A percentile compares a stretch with the other conserved stretches of the same genome.
phyloP scores from a whole-genome alignment of 495 filamentous ascomycete species.

The Penicillium nucicola region DNA sequence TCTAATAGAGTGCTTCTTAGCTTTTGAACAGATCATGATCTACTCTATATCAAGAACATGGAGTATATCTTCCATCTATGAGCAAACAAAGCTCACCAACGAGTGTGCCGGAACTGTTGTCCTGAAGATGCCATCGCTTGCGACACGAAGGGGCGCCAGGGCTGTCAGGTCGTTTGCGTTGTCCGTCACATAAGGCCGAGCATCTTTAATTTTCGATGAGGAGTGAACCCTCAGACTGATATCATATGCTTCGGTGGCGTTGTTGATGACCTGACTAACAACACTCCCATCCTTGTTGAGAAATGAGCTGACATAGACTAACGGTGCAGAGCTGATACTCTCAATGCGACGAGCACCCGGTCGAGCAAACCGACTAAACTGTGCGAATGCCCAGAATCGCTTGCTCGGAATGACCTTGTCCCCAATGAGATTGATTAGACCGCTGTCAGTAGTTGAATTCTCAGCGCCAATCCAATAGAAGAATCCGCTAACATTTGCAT shows the following conservation, averaged over 20 bases:
- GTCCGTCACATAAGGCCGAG: constrained; percentile 14
- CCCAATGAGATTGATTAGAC: constrained; percentile 36
- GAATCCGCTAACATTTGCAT: constrained; percentile 43
- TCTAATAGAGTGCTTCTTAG: no score
- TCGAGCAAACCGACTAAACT: constrained; percentile 43
- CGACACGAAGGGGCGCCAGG: not conserved
- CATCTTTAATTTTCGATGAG: not conserved
- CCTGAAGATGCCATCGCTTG: constrained; percentile 2
- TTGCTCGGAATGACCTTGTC: constrained; percentile 36
- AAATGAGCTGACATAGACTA: constrained; percentile 43
- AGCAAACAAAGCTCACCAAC: not conserved
- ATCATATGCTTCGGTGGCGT: constrained; percentile 17
- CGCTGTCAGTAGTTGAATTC: constrained; percentile 29
- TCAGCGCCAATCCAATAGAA: constrained; percentile 49
- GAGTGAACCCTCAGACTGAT: not conserved
- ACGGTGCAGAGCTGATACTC: constrained; percentile 25
- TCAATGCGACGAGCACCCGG: constrained; percentile 44
- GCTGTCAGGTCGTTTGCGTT: constrained; percentile 16
- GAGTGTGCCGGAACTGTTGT: constrained; percentile 9
- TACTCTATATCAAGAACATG: no score
- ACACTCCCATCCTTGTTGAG: constrained; percentile 44
- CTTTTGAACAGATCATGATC: no score
- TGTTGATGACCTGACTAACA: constrained; percentile 45
- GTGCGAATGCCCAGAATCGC: constrained; percentile 51
- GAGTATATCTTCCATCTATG: no score